phyloP scores from a whole-genome alignment of 208 protist species.

The Wallacemonas sp. region DNA sequence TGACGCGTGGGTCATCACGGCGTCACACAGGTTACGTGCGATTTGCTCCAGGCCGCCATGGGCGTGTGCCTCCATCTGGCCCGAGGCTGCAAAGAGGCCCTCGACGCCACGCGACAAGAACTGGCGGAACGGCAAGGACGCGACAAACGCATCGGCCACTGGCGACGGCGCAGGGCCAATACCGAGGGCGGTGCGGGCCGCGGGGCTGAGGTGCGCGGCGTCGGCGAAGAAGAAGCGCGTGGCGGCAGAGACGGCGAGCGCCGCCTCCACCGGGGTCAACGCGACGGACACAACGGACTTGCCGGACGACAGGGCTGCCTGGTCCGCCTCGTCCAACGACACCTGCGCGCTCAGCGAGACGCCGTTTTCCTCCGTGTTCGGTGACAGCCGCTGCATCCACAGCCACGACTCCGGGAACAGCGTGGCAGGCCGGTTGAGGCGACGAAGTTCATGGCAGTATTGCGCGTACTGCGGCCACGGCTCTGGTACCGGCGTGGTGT shows the following conservation, averaged over 20 bases:
- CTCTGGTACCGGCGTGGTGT: not conserved
- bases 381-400: slow-evolving; percentile 66
- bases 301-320: not conserved
- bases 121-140: slow-evolving; percentile 41
- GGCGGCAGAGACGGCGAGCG: slow-evolving; percentile 51
- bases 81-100: slow-evolving; percentile 31
- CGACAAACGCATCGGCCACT: slow-evolving; percentile 54
- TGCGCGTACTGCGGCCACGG: not conserved
- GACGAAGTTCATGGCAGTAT: slow-evolving; percentile 33
- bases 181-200: slow-evolving; percentile 14
- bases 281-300: slow-evolving; percentile 42
- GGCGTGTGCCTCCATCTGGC: slow-evolving; percentile 22
- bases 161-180: slow-evolving; percentile 24
- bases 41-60: slow-evolving; percentile 79
- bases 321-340: not conserved
- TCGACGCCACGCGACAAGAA: slow-evolving; percentile 64
- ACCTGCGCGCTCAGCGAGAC: slow-evolving; percentile 47
- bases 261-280: slow-evolving; percentile 76
- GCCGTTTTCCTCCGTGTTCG: slow-evolving; percentile 26
- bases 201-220: slow-evolving; percentile 12
- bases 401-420: slow-evolving; percentile 63
- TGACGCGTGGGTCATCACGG: slow-evolving; percentile 52
- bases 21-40: slow-evolving; percentile 67
- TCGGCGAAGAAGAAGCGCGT: slow-evolving; percentile 74
- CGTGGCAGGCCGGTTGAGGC: slow-evolving; percentile 49